Base-by-base conservation (phyloP, 768 basidiomycete genomes). In the Kondoa subrosea region DNA sequence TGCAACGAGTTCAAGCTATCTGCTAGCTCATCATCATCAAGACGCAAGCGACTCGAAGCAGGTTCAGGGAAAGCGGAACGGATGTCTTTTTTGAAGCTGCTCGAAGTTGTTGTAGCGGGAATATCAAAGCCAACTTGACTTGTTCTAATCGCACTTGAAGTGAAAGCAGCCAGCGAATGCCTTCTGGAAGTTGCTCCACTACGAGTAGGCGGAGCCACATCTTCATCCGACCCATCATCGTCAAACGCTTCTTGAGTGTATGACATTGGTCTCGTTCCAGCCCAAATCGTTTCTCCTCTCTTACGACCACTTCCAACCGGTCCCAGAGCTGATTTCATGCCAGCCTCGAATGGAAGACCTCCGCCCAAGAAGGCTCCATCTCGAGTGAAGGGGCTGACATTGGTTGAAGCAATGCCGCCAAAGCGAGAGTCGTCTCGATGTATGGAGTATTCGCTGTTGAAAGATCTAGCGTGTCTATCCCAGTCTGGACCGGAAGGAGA, bases 1-100 rank as follows among this genome's bases (percentile, higher is more conserved):
- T 74, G 74, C 3, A 74, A 66, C 57, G 74, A 73, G 68, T 74
- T 74, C 27, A 34, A 34, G 61, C 71, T 64, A 58, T 74, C 74
- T 2, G 71, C 71, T 56, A 69, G 60, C 58, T 74, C 74, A 64
- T 74, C 74, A 64, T 74, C 74, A 67, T 73, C 66, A 25, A 69
- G 57, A 33, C 61, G 61, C 8, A 63, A 33, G 29, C 29, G 16
- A 17, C 15, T 63, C 3, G 61, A n/a, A 3, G 26, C n/a, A 32
- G 27, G 3, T 17, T 3, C 8, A 3, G 26, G 8, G 30, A 32
- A 15, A 27, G 14, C 17, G 12, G 61, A 63, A 12, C 3, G 3
- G 8, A 63, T 3, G 26, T 16, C 26, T 27, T 17, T 63, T 3
- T 17, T 21, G 61, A 29, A 63, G 61, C 61, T 27, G 61, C 17